A percentile compares a stretch with the other conserved stretches of the same genome.
These are phyloP conservation scores for Hyphopichia pseudoburtonii DNA, from an alignment of 1,139 yeast species.

Conservation along the genomic window DNA sequence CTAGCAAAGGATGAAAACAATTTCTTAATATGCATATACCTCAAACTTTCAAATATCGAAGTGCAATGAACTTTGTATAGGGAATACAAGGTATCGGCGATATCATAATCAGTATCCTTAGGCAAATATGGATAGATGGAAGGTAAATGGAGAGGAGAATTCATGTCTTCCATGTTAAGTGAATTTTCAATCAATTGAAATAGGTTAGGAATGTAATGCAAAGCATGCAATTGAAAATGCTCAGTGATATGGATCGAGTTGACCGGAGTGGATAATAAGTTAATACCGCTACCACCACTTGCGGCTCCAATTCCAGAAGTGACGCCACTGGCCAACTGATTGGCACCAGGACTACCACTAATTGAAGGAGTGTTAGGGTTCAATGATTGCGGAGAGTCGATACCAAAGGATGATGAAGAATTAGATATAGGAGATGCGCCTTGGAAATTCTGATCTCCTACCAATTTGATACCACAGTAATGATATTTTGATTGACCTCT, in stretches of 20 bases:
- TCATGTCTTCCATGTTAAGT: conserved; percentile 21
- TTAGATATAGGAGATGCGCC: conserved; percentile 25
- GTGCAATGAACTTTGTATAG: conserved; percentile 65
- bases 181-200: conserved; percentile 28
- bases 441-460: conserved; percentile 45
- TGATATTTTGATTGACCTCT: conserved; percentile 90
- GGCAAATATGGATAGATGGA: conserved; percentile 53
- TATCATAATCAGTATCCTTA: conserved; percentile 52
- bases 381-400: conserved; percentile 15
- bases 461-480: conserved; percentile 77
- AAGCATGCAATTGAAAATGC: conserved; percentile 11
- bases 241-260: conserved; percentile 6
- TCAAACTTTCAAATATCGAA: conserved; percentile 59
- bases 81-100: conserved; percentile 60
- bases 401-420: conserved; percentile 18
- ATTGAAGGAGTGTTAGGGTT: conserved; percentile 29
- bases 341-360: conserved; percentile 16
- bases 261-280: conserved; percentile 7
- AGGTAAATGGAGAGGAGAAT: conserved; percentile 46
- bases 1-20: conserved; percentile 53
- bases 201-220: conserved; percentile 40
- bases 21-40: conserved; percentile 67
- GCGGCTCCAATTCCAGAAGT: conserved; percentile 15
- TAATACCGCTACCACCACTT: background rate
- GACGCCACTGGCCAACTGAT: background rate